Evolutionary conservation across 2,329 filamentous ascomycete species (phyloP), one percentile per base, ranked within the genome.

Genomic region (Pseudocercospora vitis): DNA sequence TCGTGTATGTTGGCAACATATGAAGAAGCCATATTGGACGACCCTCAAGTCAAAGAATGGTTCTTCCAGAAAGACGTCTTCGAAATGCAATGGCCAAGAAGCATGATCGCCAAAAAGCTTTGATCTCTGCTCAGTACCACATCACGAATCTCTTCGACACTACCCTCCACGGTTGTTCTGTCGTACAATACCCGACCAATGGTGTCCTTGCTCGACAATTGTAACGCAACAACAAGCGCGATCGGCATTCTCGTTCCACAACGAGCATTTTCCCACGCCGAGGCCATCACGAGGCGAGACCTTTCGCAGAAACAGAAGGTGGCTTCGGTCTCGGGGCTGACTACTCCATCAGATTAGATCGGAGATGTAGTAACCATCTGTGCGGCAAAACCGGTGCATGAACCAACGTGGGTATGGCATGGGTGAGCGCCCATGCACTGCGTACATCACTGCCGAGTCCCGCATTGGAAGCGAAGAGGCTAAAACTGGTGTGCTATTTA

Each of bases 311-410:
- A 19, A 14, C n/a, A n/a, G n/a, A n/a, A n/a, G n/a, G n/a, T n/a
- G 19, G 18, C 14, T 16, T 39, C 19, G 14, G 35, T 9, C 19
- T 39, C 35, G 35, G 35, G 18, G 35, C n/a, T 39, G 18, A 39
- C 35, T 39, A 18, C 35, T 39, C 16, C 35, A 39, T 39, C 35
- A 39, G 35, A 39, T 39, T 23, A 39, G 35, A 39, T 39, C 35
- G 19, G 33, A 39, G 35, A 4, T 39, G 14, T 18, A 18, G 9
- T 39, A 39, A n/a, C 35, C 21, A 39, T 39, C 26, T 29, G 6
- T 11, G 26, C 11, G 26, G 26, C 26, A 11, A 29, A 29, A n/a
- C n/a, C 39, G n/a, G 21, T 46, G 24, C 21, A 28, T 28, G 23
- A 28, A 46, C 42, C 42, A 46, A 14, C 24, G 42, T 46, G 42